Evolutionary conservation across 441 rosid genomes (phyloP), one percentile per base, ranked within the genome.

Genomic region (Macaranga tanarius): DNA sequence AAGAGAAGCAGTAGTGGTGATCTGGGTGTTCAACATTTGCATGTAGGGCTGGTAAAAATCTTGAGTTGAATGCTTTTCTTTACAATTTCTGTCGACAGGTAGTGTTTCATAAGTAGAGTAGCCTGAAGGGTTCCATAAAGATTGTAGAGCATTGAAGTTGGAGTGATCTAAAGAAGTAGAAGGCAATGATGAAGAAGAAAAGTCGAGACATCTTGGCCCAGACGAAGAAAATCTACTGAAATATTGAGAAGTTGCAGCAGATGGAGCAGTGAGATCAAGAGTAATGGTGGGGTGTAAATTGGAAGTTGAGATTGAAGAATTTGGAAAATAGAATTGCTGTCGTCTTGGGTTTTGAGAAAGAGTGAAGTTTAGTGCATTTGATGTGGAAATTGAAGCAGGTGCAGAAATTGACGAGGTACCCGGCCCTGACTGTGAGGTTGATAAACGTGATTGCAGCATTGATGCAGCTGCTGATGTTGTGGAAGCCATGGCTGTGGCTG

Each of bases 401-500:
- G 76, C 54, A 50, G 79, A 66, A 51, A 81, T 15, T 67, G 81
- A 63, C 1, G 74, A 63, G 20, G 38, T 34, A 34, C 38, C 38
- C 6, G 0, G 38, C 38, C 80, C 82, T 22, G 28, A 47, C 47
- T 67, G 75, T 12, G 79, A 58, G 12, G 85, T 69, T 1, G 86
- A 84, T 17, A 91, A 77, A 38, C 88, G 90, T 23, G 95, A 82
- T 51, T 86, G 69, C 7, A 89, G 84, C 97, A 93, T 93, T 67
- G 90, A 85, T 56, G 90, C 97, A 0, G 97, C 98, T 8, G 97
- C 93, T 0, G 92, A 88, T 58, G 98, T 93, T 77, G 97, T 86
- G 40, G 97, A 93, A 34, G 97, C 97, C 95, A 93, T 93, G 25
- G 92, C 90, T 0, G 93, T 89, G 58, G 98, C 98, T 10, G 98